phyloP scores from a whole-genome alignment of 257 asterid genomes.

The Ehretia macrophylla region DNA sequence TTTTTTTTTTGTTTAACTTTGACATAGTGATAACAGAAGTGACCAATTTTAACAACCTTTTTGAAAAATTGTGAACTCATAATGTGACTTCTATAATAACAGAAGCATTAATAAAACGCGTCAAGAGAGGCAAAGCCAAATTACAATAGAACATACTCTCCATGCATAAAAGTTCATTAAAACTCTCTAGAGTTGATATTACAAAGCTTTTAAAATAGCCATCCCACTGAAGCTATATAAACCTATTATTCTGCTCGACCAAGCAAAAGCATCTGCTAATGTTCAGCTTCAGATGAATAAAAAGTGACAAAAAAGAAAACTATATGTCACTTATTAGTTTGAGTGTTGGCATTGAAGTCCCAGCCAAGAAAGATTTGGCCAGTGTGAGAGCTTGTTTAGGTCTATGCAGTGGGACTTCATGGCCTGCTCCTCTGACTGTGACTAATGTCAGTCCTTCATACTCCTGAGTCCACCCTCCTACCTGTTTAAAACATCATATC shows the following conservation, averaged over 20 bases:
- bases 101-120: too few relatives aligned
- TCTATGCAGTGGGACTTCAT: conserved; percentile 76
- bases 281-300: neutral
- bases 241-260: neutral
- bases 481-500: conserved; percentile 39
- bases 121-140: too few relatives aligned
- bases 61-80: too few relatives aligned
- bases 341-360: conserved; percentile 53
- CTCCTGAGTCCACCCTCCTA: conserved; percentile 91
- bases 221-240: neutral
- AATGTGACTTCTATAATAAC: too few relatives aligned
- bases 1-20: too few relatives aligned
- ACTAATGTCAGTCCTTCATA: conserved; percentile 77
- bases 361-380: conserved; percentile 54
- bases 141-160: too few relatives aligned
- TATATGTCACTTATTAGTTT: conserved; percentile 40
- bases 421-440: conserved; percentile 91
- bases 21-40: too few relatives aligned
- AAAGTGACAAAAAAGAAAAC: neutral
- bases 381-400: conserved; percentile 81
- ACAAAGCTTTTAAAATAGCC: too few relatives aligned
- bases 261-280: neutral
- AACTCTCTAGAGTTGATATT: neutral
- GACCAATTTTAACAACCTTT: too few relatives aligned
- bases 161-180: too few relatives aligned